Evolutionary conservation across 805 yeast genomes (phyloP).

Genomic region (Candida khao-thaluensis): DNA sequence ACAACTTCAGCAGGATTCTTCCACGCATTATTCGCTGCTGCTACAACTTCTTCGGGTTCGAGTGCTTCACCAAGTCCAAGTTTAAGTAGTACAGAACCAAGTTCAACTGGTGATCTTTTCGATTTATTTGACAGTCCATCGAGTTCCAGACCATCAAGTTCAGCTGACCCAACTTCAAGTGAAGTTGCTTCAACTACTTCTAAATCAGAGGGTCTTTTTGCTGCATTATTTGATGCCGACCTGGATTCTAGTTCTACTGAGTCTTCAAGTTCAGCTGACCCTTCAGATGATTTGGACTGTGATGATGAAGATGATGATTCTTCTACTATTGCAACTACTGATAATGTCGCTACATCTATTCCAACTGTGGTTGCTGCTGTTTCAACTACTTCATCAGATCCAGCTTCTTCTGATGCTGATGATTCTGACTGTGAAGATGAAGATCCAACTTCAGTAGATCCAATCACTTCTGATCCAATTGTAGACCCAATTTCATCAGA

Average conservation of each 20-base stretch:
- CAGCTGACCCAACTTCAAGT: background rate
- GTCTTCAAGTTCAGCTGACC: background rate
- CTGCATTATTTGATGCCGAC: conserved; percentile 2
- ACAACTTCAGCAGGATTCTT: conserved; percentile 9
- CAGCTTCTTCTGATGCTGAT: conserved; percentile 15
- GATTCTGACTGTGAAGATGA: conserved; percentile 18
- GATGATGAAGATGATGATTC: conserved; percentile 10
- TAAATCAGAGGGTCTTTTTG: conserved; percentile 7
- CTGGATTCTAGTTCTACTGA: conserved; percentile 1
- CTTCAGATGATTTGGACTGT: conserved; percentile 13
- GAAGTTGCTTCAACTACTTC: conserved; percentile 1
- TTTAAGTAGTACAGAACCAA: conserved; percentile 6
- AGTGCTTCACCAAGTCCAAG: conserved; percentile 10
- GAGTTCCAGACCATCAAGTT: conserved; percentile 2
- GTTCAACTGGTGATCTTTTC: conserved; percentile 9
- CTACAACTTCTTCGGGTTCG: conserved; percentile 7
- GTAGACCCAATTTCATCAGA: too few relatives aligned
- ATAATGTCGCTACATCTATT: background rate
- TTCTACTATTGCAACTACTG: background rate
- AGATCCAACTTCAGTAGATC: conserved; percentile 4
- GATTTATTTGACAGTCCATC: conserved; percentile 1
- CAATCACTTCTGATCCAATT: background rate
- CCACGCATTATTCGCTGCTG: conserved; percentile 9
- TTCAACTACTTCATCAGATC: background rate
- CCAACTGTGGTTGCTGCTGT: conserved; percentile 1